Evolutionary conservation across 192 early-diverging fungal genomes (phyloP).

Genomic region (Podila epigama): DNA sequence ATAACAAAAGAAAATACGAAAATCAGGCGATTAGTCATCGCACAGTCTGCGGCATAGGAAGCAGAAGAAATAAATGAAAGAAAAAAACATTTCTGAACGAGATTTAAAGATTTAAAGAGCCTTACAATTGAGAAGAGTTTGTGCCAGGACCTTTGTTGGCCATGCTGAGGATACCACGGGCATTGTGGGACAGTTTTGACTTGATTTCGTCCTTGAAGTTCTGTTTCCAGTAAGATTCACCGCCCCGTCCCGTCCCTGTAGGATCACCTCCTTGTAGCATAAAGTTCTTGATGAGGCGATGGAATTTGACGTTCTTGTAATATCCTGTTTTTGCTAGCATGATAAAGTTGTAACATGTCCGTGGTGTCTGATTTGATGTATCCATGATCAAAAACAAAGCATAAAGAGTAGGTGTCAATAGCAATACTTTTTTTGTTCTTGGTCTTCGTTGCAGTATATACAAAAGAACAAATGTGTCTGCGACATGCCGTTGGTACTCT

Average conservation of each 20-base stretch:
- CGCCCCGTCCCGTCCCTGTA: slow-evolving; percentile 91
- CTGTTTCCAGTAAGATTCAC: slow-evolving; percentile 73
- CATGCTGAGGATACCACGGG: slow-evolving; percentile 90
- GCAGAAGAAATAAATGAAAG: neutral
- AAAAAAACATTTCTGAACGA: too few species aligned
- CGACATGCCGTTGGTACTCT: neutral
- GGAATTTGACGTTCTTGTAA: slow-evolving; percentile 86
- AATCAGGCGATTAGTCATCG: too few species aligned
- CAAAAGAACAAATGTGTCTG: too few species aligned
- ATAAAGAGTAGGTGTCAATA: too few species aligned
- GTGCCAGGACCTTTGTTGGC: slow-evolving; percentile 94
- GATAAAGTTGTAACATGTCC: slow-evolving; percentile 93
- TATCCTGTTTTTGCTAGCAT: slow-evolving; percentile 85
- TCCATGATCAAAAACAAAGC: too few species aligned
- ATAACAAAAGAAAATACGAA: slow-evolving; percentile 9
- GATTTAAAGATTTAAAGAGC: slow-evolving; percentile 3
- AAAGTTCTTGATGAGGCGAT: slow-evolving; percentile 90
- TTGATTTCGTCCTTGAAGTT: slow-evolving; percentile 77
- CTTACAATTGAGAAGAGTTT: slow-evolving; percentile 84
- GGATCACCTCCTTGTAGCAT: slow-evolving; percentile 99
- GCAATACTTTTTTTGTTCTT: too few species aligned
- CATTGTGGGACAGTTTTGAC: slow-evolving; percentile 75
- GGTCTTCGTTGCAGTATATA: too few species aligned
- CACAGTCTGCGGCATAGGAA: too few species aligned
- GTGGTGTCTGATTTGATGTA: slow-evolving; percentile 69